Conservation (phyloP, 805 yeast genomes). For the Kazachstania psychrophila region DNA sequence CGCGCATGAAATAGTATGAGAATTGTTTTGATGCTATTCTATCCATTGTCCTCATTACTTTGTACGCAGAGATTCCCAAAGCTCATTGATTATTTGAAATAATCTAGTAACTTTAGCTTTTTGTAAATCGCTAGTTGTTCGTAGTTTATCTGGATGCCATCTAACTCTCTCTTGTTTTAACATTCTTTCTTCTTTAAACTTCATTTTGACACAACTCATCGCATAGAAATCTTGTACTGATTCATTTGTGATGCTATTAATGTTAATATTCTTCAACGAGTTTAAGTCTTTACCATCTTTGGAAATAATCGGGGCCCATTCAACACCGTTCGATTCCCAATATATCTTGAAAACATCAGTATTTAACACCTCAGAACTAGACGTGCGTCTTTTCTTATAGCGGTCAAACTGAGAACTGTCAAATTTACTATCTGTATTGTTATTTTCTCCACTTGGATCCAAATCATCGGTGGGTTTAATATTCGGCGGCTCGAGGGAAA, state of each 20-base stretch:
- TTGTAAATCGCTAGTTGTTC: not conserved
- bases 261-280: not conserved
- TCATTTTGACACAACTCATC: slow-evolving; percentile 4
- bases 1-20: no score
- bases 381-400: not conserved
- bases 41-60: no score
- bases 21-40: no score
- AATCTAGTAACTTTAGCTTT: slow-evolving; percentile 29
- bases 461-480: not conserved
- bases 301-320: not conserved
- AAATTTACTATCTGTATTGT: not conserved
- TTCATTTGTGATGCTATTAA: not conserved
- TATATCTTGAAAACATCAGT: not conserved
- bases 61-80: slow-evolving; percentile 30
- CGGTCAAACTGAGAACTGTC: slow-evolving; percentile 5
- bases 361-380: not conserved
- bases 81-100: slow-evolving; percentile 36
- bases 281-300: not conserved
- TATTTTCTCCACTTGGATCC: not conserved
- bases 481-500: slow-evolving; percentile 7
- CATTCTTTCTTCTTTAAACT: slow-evolving; percentile 7
- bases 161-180: slow-evolving; percentile 44
- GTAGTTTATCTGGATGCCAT: slow-evolving; percentile 61
- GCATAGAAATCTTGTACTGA: slow-evolving; percentile 10
- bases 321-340: not conserved